Conservation (phyloP, 495 filamentous ascomycete genomes). For the Penicillium cosmopolitanum region DNA sequence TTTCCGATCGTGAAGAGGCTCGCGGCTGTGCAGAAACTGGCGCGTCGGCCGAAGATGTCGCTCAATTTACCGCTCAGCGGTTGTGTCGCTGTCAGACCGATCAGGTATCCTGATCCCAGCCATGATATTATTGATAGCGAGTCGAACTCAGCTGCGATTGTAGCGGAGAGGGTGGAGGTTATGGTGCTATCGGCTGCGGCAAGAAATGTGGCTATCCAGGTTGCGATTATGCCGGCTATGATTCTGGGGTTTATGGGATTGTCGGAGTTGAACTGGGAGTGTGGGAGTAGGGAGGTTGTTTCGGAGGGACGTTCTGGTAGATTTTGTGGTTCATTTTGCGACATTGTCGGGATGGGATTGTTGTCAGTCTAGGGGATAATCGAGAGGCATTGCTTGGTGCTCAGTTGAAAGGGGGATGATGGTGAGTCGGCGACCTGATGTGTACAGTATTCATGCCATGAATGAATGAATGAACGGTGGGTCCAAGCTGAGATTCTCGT, state of each 20-base stretch:
- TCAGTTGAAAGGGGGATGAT: no score
- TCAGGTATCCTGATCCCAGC: conserved; percentile 22
- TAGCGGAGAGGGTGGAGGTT: conserved; percentile 21
- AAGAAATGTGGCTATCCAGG: conserved; percentile 23
- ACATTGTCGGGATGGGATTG: no score
- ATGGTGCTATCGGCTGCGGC: conserved; percentile 25
- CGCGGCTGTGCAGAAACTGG: conserved; percentile 15
- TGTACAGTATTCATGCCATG: no score
- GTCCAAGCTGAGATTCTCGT: no score
- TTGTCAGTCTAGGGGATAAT: no score
- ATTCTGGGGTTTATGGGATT: conserved; percentile 5
- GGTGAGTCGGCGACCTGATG: no score
- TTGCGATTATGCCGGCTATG: conserved; percentile 16
- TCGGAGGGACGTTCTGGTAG: not conserved
- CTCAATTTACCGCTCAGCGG: conserved; percentile 24
- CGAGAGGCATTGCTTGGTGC: no score
- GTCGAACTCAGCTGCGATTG: conserved; percentile 19
- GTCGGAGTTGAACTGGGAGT: not conserved
- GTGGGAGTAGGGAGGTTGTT: not conserved
- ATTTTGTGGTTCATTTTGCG: no score
- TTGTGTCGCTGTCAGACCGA: conserved; percentile 22
- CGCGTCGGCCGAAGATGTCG: conserved; percentile 24
- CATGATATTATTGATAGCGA: conserved; percentile 23
- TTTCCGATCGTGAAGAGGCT: conserved; percentile 22
- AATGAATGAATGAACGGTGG: no score